Evolutionary conservation across 73 alveolate species (phyloP).

Genomic region (Paramecium pentaurelia): DNA sequence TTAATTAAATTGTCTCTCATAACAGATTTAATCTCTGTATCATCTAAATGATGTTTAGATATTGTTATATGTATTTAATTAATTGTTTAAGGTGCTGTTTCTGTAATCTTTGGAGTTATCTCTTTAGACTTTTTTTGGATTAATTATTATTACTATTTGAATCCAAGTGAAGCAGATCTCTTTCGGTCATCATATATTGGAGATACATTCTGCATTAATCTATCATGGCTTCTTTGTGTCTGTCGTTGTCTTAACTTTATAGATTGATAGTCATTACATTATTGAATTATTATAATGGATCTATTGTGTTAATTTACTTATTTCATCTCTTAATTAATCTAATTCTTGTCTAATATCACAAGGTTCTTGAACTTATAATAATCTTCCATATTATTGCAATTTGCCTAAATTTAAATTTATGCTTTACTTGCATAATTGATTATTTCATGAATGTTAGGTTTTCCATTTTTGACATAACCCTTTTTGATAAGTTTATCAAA

Average conservation of each 20-base stretch:
- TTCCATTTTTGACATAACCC: neutral
- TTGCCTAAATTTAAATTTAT: neutral
- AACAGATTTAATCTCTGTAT: conserved; percentile 24
- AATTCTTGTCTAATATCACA: neutral
- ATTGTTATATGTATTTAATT: conserved; percentile 5
- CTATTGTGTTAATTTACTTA: conserved; percentile 2
- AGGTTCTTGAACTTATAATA: neutral
- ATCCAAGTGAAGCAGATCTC: conserved; percentile 30
- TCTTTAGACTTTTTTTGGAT: neutral
- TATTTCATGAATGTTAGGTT: neutral
- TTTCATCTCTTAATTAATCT: conserved; percentile 1
- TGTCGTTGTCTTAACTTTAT: neutral
- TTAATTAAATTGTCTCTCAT: conserved; percentile 10
- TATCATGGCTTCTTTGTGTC: neutral
- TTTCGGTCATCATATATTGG: neutral
- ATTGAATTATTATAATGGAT: neutral
- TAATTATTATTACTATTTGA: neutral
- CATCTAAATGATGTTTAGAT: conserved; percentile 45
- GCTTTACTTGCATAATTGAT: neutral
- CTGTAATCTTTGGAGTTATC: conserved; percentile 28
- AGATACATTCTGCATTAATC: neutral
- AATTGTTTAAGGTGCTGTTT: neutral
- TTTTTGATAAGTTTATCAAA: conserved; percentile 16
- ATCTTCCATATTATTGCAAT: neutral
- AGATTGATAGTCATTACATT: neutral